These are phyloP conservation scores for Pichia paraexigua DNA, from an alignment of 805 yeast species.

Conservation along the genomic window DNA sequence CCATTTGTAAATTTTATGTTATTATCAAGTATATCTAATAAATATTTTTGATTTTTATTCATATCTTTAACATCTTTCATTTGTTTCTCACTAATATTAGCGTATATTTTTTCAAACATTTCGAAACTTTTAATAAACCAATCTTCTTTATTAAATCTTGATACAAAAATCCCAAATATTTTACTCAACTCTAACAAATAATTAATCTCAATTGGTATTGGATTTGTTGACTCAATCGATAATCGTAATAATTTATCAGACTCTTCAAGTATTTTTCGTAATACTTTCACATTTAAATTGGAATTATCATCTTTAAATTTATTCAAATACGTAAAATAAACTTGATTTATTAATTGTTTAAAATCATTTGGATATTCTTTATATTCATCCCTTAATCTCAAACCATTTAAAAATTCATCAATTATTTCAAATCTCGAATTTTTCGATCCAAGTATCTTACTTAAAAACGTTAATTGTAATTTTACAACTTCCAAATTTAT, in stretches of 20 bases:
- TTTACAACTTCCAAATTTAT: slow-evolving; percentile 5
- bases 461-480: slow-evolving; percentile 7
- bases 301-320: neutral
- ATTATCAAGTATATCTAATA: neutral
- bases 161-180: slow-evolving; percentile 8
- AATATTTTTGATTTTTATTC: neutral
- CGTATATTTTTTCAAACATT: neutral
- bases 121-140: slow-evolving; percentile 8
- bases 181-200: slow-evolving; percentile 9
- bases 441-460: slow-evolving; percentile 1
- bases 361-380: neutral
- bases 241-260: neutral
- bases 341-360: neutral
- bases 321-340: slow-evolving; percentile 2
- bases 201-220: slow-evolving; percentile 3
- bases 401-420: neutral
- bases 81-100: neutral
- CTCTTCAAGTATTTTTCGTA: neutral
- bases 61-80: neutral
- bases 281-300: neutral
- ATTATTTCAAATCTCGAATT: neutral
- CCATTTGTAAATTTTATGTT: neutral
- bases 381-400: neutral
- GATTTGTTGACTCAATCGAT: neutral
- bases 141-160: neutral